Evolutionary conservation across 495 filamentous ascomycete genomes (phyloP).

Genomic region (Thermothielavioides terrestris): DNA sequence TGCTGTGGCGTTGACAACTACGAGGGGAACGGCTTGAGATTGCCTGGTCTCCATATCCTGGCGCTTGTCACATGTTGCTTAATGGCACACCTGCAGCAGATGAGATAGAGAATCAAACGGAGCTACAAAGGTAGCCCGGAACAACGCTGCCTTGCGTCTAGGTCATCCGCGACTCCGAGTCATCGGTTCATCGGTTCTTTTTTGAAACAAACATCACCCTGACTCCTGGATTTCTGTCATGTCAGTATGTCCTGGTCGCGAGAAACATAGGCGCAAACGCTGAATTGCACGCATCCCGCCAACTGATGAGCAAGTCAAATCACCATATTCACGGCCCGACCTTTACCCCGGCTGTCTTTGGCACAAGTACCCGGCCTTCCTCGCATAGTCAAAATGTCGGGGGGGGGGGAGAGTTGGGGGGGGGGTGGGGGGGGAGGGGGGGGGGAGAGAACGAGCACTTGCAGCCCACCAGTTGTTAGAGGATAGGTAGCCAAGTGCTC

Average conservation of each 20-base stretch:
- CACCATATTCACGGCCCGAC: too few relatives aligned
- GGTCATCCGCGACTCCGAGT: slow-evolving; percentile 3
- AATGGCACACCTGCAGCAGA: slow-evolving; percentile 42
- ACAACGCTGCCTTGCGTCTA: slow-evolving; percentile 15
- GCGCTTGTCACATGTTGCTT: slow-evolving; percentile 46
- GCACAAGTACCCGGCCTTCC: too few relatives aligned
- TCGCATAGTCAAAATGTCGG: too few relatives aligned
- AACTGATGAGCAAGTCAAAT: not conserved
- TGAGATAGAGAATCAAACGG: slow-evolving; percentile 28
- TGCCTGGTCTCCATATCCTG: slow-evolving; percentile 57
- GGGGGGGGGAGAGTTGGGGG: too few relatives aligned
- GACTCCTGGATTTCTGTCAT: not conserved
- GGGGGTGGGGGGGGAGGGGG: too few relatives aligned
- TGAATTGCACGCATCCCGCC: too few relatives aligned
- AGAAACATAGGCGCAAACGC: too few relatives aligned
- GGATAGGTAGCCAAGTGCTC: too few relatives aligned
- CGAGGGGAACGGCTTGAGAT: slow-evolving; percentile 56
- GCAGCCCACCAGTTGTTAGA: too few relatives aligned
- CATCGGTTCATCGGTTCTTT: slow-evolving; percentile 2
- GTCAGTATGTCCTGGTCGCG: not conserved
- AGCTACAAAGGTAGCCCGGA: slow-evolving; percentile 19
- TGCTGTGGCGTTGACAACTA: slow-evolving; percentile 52
- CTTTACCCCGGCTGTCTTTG: too few relatives aligned
- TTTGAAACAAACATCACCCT: slow-evolving; percentile 3
- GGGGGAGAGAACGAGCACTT: too few relatives aligned